Evolutionary conservation across 2,329 filamentous ascomycete genomes (phyloP), one percentile per base, ranked within the genome.

Genomic region (Xylaria sp.): DNA sequence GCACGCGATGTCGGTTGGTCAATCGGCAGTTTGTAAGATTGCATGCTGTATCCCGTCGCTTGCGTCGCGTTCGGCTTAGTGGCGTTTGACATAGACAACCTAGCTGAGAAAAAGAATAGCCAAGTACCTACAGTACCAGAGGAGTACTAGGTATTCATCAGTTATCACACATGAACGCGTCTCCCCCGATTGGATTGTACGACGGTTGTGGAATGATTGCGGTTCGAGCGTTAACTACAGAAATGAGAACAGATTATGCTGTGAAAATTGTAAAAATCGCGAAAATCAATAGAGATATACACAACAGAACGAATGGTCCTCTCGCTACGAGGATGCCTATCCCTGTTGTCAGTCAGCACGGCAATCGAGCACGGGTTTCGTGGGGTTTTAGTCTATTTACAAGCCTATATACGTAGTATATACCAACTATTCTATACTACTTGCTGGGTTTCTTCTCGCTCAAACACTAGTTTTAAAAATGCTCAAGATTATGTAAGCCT

Each of bases 341-440:
- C 59, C 59, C 54, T 48, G 49, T 51, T 37, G 54, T 37, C 41
- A 27, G 48, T 56, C 58, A 57, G 53, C 47, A 62, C 40, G 48
- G 59, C 59, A 54, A 43, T 52, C 17, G 19, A 47, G 35, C 25
- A 25, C 33, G 44, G 54, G 40, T 54, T 29, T 29, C 31, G 59
- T 54, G 48, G 59, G 59, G 54, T 53, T 17, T n/a, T n/a, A n/a
- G n/a, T n/a, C n/a, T n/a, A n/a, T n/a, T n/a, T n/a, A n/a, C n/a
- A n/a, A n/a, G n/a, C n/a, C n/a, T n/a, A n/a, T n/a, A n/a, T n/a
- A n/a, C n/a, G n/a, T n/a, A n/a, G n/a, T n/a, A n/a, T n/a, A 44
- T 43, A 54, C 27, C 47, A 13, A 37, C 21, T n/a, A n/a, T n/a
- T 21, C 15, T 29, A 54, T 31, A 35, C 38, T 23, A 21, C 35